These are phyloP conservation scores for Mycotypha africana DNA, from an alignment of 371 early-diverging fungal genomes.

Conservation along the genomic window DNA sequence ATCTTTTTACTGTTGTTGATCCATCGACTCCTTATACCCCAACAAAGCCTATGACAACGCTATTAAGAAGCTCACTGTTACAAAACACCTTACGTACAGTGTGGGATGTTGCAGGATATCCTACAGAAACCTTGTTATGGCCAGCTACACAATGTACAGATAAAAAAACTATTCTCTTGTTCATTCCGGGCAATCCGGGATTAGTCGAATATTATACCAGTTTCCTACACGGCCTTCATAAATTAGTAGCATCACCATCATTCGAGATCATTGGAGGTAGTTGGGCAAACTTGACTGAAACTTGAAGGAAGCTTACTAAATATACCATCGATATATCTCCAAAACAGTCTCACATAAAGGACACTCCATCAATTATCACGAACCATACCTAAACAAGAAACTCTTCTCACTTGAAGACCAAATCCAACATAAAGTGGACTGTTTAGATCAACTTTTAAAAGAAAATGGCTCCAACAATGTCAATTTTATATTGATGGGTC, in stretches of 20 bases:
- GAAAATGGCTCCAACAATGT: conserved; percentile 46
- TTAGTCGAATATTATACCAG: conserved; percentile 64
- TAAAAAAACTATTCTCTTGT: conserved; percentile 43
- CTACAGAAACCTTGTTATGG: conserved; percentile 52
- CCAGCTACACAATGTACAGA: conserved; percentile 18
- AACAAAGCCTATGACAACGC: conserved; percentile 3
- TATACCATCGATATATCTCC: neutral
- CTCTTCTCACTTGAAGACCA: conserved; percentile 55
- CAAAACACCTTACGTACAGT: conserved; percentile 32
- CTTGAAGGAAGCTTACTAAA: too few species aligned
- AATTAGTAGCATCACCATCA: conserved; percentile 13
- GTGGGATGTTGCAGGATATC: conserved; percentile 46
- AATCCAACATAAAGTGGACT: conserved; percentile 60
- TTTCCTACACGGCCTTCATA: conserved; percentile 51
- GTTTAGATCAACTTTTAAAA: conserved; percentile 50
- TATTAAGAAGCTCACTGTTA: neutral
- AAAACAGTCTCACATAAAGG: conserved; percentile 53
- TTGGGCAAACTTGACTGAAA: too few species aligned
- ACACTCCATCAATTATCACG: conserved; percentile 36
- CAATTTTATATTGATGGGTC: conserved; percentile 56
- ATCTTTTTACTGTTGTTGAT: too few species aligned
- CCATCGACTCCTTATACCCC: too few species aligned
- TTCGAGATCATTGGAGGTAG: conserved; percentile 56
- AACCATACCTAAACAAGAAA: conserved; percentile 8
- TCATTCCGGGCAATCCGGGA: conserved; percentile 71